Evolutionary conservation across 208 protist species (phyloP), one percentile per base, ranked within the genome.

Genomic region (Naegleria gruberi): DNA sequence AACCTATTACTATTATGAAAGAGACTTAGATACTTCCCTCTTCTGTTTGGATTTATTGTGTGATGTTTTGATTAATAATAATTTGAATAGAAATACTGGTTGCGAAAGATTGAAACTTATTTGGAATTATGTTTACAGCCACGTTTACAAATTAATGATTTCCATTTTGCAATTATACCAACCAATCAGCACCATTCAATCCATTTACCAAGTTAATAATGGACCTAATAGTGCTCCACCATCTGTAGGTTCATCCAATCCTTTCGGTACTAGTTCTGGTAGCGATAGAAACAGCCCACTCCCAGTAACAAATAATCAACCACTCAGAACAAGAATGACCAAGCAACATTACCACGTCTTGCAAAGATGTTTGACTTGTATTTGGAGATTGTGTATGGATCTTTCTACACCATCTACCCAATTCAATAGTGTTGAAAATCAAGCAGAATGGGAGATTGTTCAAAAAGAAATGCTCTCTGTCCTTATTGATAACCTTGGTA

Each of bases 31-130:
- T 44, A 84, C 81, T 23, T 42, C 41, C 23, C 2, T 84, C 1
- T 84, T 84, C 44, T 84, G 81, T 84, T 84, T 84, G 10, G 81
- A 84, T 84, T 84, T 84, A 84, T 37, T 84, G 5, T 40, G 23
- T 42, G 81, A 84, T 45, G n/a, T 84, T 5, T 15, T 44, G 1
- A 46, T 42, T 44, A 46, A 8, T 30, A 65, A 65, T 23, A 65
- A 65, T 65, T 23, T 65, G 30, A 84, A 84, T 30, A 84, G 42
- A 45, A 45, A 84, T 84, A n/a, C 81, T 6, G 7, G 12, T 30
- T 6, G 4, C 10, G 81, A 84, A 12, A 6, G 81, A 84, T 45
- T 84, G 17, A 45, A 46, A 84, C 34, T 45, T 6, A 84, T 84
- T 84, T 45, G 34, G 34, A 41, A 45, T 45, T 84, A 84, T 45